Percentiles rank a stretch among this genome's conserved stretches.
Evolutionary conservation across 352 stramenopile species (phyloP).

Genomic region (Phytophthora cactorum): DNA sequence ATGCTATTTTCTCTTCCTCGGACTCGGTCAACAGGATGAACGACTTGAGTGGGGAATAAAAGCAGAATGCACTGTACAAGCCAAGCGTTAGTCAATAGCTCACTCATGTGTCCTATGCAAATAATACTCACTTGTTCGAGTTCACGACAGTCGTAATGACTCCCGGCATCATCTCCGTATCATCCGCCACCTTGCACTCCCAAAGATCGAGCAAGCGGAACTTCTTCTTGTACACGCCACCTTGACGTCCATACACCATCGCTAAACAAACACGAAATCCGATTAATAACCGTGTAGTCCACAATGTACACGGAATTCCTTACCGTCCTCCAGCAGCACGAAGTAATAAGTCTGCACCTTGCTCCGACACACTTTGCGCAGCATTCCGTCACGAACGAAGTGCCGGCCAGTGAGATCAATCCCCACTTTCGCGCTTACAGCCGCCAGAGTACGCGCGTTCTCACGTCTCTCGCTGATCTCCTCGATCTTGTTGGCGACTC

Average conservation of each 20-base stretch:
- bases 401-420: slow-evolving; percentile 67
- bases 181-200: slow-evolving; percentile 78
- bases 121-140: slow-evolving; percentile 62
- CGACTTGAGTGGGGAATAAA: slow-evolving; percentile 87
- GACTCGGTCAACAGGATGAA: slow-evolving; percentile 83
- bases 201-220: slow-evolving; percentile 82
- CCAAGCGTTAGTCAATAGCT: neutral
- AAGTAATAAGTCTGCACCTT: slow-evolving; percentile 89
- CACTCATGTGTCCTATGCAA: too few relatives aligned
- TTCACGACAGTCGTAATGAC: slow-evolving; percentile 72
- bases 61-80: slow-evolving; percentile 74
- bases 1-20: slow-evolving; percentile 63
- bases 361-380: slow-evolving; percentile 88
- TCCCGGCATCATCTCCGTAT: slow-evolving; percentile 72
- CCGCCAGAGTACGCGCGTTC: slow-evolving; percentile 65
- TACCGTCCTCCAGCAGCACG: slow-evolving; percentile 84
- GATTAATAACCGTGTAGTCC: neutral
- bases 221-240: slow-evolving; percentile 80
- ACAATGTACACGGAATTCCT: slow-evolving; percentile 11
- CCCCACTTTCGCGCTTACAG: slow-evolving; percentile 68
- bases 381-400: slow-evolving; percentile 77
- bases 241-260: slow-evolving; percentile 72
- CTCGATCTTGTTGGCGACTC: slow-evolving; percentile 79
- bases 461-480: slow-evolving; percentile 82
- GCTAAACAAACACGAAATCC: slow-evolving; percentile 35